Conservation (phyloP, 2,329 filamentous ascomycete species). For the Zymoseptoria brevis region DNA sequence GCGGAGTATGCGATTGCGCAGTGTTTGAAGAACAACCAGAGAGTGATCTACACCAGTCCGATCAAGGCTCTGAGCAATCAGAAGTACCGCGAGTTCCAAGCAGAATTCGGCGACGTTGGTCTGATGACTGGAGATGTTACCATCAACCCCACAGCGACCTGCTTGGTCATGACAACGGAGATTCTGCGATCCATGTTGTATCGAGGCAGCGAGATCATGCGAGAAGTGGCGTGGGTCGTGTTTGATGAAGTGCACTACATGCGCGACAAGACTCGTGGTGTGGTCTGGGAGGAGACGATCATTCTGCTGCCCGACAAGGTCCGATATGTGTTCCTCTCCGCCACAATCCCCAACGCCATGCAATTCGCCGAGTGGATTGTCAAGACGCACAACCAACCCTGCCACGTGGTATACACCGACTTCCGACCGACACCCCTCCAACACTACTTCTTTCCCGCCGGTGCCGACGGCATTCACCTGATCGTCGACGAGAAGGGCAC, state of each 20-base stretch:
- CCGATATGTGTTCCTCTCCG: constrained; percentile 94
- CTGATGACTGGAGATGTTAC: constrained; percentile 99
- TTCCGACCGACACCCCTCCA: constrained; percentile 94
- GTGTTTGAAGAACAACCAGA: constrained; percentile 91
- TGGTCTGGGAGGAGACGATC: constrained; percentile 99
- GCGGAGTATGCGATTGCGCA: constrained; percentile 98
- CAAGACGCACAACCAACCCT: constrained; percentile 94
- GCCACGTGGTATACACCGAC: constrained; percentile 98
- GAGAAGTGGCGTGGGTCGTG: constrained; percentile 95
- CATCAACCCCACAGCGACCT: constrained; percentile 96
- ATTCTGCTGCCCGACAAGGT: constrained; percentile 97
- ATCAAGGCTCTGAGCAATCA: constrained; percentile 99
- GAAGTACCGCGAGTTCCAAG: constrained; percentile 93
- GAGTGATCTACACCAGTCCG: constrained; percentile 97
- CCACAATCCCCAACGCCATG: constrained; percentile 97
- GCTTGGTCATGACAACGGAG: constrained; percentile 97
- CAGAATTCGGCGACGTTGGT: constrained; percentile 92
- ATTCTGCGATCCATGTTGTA: constrained; percentile 99
- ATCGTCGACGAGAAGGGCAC: constrained; percentile 95
- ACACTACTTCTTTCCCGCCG: constrained; percentile 94
- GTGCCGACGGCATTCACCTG: constrained; percentile 84
- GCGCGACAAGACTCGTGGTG: constrained; percentile 84
- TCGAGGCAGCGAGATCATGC: constrained; percentile 97
- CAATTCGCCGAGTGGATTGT: constrained; percentile 99
- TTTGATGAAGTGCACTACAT: constrained; percentile 99